Evolutionary conservation across 805 yeast species (phyloP).

Genomic region (Ogataea corticis): DNA sequence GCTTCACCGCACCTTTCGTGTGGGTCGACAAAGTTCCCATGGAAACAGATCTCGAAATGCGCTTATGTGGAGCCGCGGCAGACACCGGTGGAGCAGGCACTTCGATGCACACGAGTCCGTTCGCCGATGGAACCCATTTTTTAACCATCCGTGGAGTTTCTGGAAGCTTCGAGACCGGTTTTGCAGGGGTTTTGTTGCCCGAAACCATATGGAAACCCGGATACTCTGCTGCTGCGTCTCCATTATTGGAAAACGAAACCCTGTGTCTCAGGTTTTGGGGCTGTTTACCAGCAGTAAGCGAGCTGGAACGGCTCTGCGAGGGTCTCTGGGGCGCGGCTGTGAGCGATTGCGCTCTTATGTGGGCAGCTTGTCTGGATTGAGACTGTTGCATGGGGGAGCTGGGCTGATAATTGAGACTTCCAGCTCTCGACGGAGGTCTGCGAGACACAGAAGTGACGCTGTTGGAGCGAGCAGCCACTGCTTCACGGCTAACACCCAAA

Average conservation of each 20-base stretch:
- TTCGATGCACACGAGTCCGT: constrained; percentile 68
- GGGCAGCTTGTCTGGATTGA: constrained; percentile 2
- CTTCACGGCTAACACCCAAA: constrained; percentile 24
- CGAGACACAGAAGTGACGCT: constrained; percentile 19
- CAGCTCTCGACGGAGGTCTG: constrained; percentile 18
- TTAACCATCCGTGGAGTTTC: constrained; percentile 50
- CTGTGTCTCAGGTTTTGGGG: constrained; percentile 16
- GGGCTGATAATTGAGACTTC: constrained; percentile 17
- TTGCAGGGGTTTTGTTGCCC: constrained; percentile 3
- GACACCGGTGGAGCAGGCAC: constrained; percentile 48
- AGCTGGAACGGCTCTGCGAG: constrained; percentile 1
- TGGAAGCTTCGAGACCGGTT: constrained; percentile 5
- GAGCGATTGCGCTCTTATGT: constrained; percentile 25
- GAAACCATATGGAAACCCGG: constrained; percentile 14
- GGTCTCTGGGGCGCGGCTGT: constrained; percentile 9
- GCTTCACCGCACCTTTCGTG: constrained; percentile 16
- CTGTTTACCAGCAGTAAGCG: not conserved
- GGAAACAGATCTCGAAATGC: constrained; percentile 25
- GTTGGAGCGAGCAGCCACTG: constrained; percentile 16
- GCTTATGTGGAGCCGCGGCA: constrained; percentile 13
- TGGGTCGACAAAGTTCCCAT: constrained; percentile 23
- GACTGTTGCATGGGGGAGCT: not conserved
- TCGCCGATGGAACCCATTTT: constrained; percentile 71
- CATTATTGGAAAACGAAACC: constrained; percentile 22
- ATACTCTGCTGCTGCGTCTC: constrained; percentile 5